Evolutionary conservation across 1,284 basidiomycete genomes (phyloP).

Genomic region (Ceratobasidium sp.): DNA sequence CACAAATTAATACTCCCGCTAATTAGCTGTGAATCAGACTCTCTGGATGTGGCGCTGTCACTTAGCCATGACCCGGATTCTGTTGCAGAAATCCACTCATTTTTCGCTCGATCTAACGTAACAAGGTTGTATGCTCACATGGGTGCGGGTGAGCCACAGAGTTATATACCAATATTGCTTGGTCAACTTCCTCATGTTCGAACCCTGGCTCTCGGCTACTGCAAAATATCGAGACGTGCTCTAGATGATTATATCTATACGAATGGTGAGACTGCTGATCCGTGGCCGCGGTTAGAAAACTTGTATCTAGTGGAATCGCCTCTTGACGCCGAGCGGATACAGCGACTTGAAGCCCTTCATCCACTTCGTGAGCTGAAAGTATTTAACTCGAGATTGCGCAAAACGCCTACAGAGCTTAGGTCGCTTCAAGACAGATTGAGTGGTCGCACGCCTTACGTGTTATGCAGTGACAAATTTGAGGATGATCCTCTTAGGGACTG

Average conservation of each 20-base stretch:
- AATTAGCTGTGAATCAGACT: not conserved
- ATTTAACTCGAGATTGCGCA: too few species aligned
- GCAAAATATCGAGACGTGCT: not conserved
- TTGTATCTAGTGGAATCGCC: not conserved
- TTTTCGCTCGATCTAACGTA: not conserved
- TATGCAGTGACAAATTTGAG: too few species aligned
- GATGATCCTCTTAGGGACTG: too few species aligned
- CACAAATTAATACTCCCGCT: not conserved
- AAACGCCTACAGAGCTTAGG: too few species aligned
- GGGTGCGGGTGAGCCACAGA: not conserved
- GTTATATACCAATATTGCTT: not conserved
- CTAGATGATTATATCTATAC: not conserved
- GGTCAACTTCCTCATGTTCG: not conserved
- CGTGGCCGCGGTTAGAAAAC: not conserved
- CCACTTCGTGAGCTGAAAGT: not conserved
- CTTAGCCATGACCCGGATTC: not conserved
- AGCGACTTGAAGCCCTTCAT: not conserved
- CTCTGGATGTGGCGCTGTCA: not conserved
- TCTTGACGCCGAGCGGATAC: not conserved
- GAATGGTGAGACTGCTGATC: not conserved
- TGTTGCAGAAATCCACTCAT: not conserved
- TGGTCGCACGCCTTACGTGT: too few species aligned
- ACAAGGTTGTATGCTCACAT: not conserved
- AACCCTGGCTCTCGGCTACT: not conserved
- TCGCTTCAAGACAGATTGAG: too few species aligned